These are phyloP conservation scores for Fusarium oligoseptatum DNA, from an alignment of 2,329 filamentous ascomycete genomes.

Conservation along the genomic window DNA sequence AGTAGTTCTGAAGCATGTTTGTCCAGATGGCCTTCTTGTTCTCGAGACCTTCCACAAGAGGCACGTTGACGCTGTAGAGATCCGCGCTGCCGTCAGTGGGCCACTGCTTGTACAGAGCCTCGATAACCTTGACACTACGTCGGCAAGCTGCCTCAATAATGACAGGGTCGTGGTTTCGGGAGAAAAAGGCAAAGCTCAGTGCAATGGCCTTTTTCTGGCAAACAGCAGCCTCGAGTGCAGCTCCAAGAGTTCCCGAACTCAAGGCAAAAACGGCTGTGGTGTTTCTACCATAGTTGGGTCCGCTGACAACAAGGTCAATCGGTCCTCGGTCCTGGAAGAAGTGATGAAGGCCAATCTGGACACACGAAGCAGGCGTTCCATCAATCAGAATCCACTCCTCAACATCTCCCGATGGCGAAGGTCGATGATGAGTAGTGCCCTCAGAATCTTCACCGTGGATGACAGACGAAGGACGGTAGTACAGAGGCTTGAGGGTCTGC, in stretches of 20 bases:
- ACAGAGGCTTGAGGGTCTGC: slow-evolving; percentile 84
- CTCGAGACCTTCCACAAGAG: slow-evolving; percentile 82
- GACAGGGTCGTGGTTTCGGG: slow-evolving; percentile 82
- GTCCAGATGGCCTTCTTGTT: slow-evolving; percentile 83
- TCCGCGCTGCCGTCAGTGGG: slow-evolving; percentile 75
- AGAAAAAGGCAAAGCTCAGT: slow-evolving; percentile 91
- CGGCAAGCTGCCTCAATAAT: slow-evolving; percentile 83
- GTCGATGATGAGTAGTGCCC: slow-evolving; percentile 72
- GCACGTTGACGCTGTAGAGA: slow-evolving; percentile 93
- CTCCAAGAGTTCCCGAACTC: slow-evolving; percentile 82
- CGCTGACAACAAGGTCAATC: slow-evolving; percentile 82
- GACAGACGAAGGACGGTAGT: slow-evolving; percentile 75
- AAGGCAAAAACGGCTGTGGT: slow-evolving; percentile 84
- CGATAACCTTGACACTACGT: slow-evolving; percentile 81
- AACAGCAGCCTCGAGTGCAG: slow-evolving; percentile 81
- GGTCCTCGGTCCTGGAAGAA: slow-evolving; percentile 80
- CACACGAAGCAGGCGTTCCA: slow-evolving; percentile 84
- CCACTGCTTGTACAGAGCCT: slow-evolving; percentile 84
- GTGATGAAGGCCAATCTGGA: slow-evolving; percentile 86
- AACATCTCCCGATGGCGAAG: slow-evolving; percentile 66
- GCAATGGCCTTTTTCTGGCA: slow-evolving; percentile 81
- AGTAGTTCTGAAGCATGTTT: slow-evolving; percentile 89
- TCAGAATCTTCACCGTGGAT: slow-evolving; percentile 62
- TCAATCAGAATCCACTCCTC: slow-evolving; percentile 88
- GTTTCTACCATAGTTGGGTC: slow-evolving; percentile 87